A percentile compares a stretch with the other conserved stretches of the same genome.
Conservation (phyloP, 2,329 filamentous ascomycete species). For the Periconia sp. region DNA sequence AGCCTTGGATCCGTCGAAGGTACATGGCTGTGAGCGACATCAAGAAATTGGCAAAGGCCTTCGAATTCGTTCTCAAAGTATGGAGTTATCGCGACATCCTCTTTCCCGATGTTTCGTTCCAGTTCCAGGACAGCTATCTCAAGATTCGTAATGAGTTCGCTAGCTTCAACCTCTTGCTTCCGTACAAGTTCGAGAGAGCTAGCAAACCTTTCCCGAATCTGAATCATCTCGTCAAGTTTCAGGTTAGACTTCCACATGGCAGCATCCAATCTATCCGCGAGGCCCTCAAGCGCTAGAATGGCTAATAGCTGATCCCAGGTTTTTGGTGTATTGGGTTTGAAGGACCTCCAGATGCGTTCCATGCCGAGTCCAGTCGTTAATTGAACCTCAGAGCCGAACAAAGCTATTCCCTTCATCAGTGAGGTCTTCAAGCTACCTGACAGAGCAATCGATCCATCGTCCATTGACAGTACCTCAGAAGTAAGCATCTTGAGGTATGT, state of each 20-base stretch:
- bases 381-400: slow-evolving; percentile 73
- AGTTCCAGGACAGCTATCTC: slow-evolving; percentile 35
- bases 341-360: slow-evolving; percentile 76
- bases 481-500: slow-evolving; percentile 55
- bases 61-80: slow-evolving; percentile 48
- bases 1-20: slow-evolving; percentile 3
- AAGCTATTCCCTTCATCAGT: slow-evolving; percentile 34
- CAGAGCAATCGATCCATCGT: slow-evolving; percentile 15
- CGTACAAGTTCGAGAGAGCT: slow-evolving; percentile 41
- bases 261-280: slow-evolving; percentile 55
- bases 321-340: slow-evolving; percentile 66
- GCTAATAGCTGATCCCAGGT: slow-evolving; percentile 45
- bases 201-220: slow-evolving; percentile 42
- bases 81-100: slow-evolving; percentile 31
- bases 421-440: slow-evolving; percentile 32
- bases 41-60: slow-evolving; percentile 44
- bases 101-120: slow-evolving; percentile 34
- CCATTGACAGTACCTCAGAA: slow-evolving; percentile 16
- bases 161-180: slow-evolving; percentile 33
- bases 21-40: slow-evolving; percentile 27
- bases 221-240: slow-evolving; percentile 41
- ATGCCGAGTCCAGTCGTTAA: slow-evolving; percentile 78
- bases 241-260: slow-evolving; percentile 44
- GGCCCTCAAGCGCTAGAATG: slow-evolving; percentile 50
- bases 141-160: slow-evolving; percentile 36